phyloP scores from a whole-genome alignment of 2,329 filamentous ascomycete species.

The Curvularia spicifera region DNA sequence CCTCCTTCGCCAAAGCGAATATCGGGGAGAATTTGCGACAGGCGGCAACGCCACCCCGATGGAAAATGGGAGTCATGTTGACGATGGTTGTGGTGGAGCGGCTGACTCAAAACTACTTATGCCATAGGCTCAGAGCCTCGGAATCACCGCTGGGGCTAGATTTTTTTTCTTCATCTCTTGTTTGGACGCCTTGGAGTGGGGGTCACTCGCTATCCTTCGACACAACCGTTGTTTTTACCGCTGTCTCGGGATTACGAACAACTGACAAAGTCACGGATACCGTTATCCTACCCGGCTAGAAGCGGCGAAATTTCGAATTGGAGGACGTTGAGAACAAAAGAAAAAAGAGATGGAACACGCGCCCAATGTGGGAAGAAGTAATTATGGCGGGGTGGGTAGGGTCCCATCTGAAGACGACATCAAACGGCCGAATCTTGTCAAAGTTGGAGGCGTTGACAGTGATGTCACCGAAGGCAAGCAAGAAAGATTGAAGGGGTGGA shows the following conservation, averaged over 20 bases:
- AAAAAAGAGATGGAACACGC: conserved; percentile 1
- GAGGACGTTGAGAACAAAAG: background rate
- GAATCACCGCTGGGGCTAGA: background rate
- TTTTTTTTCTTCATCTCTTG: background rate
- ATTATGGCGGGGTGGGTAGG: conserved; percentile 2
- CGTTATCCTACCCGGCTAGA: conserved; percentile 13
- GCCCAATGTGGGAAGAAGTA: conserved; percentile 3
- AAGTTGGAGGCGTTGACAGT: conserved; percentile 2
- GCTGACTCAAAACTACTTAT: conserved; percentile 14
- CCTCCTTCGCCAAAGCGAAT: background rate
- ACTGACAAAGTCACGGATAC: conserved; percentile 4
- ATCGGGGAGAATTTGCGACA: conserved; percentile 4
- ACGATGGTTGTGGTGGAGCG: conserved; percentile 8
- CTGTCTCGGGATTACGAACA: conserved; percentile 1
- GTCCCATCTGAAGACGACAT: conserved; percentile 12
- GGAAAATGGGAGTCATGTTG: conserved; percentile 9
- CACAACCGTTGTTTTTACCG: conserved; percentile 10
- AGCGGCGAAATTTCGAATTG: conserved; percentile 10
- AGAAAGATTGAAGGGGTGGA: conserved; percentile 21
- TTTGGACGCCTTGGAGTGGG: conserved; percentile 5
- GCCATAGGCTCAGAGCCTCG: background rate
- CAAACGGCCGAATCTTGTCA: conserved; percentile 7
- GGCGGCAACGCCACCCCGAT: conserved; percentile 2
- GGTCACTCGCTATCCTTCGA: background rate
- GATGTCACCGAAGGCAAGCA: conserved; percentile 21